Evolutionary conservation across 1,284 basidiomycete genomes (phyloP), one percentile per base, ranked within the genome.

Genomic region (Pseudozyma sp.): DNA sequence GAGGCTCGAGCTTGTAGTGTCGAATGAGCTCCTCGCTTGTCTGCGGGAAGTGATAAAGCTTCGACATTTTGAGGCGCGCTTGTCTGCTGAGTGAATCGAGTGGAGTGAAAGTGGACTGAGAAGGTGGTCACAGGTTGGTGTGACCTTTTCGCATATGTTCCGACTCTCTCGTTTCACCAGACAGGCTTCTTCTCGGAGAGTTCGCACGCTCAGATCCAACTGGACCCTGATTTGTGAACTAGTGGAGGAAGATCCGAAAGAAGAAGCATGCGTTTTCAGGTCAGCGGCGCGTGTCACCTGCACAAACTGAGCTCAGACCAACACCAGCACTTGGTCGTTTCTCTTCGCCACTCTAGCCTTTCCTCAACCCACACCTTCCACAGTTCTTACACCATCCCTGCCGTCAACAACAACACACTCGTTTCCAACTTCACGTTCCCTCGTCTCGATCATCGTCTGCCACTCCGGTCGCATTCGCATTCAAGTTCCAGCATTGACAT

Each of bases 1-100:
- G 74, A 19, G 65, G 66, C 46, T 76, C 52, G 42, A 76, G 68
- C 40, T 68, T 68, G 59, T 68, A 71, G 33, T 62, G 61, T 4
- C 45, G 30, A 13, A 71, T 72, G 11, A 72, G 62, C 59, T 76
- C 64, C n/a, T 57, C 50, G 31, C 53, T 68, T 13, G 68, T 59
- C 55, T 71, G 73, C n/a, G 67, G 71, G 14, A 58, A 74, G 42
- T 64, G 55, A 19, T 74, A 68, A 4, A 57, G 62, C 30, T 53
- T 57, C 16, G 50, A 29, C 58, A 61, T 62, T 7, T 17, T 51
- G 14, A 13, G 9, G 35, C 35, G 5, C 9, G 35, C 14, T 30
- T 19, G 40, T 31, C 7, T 33, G 3, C 24, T 4, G 24, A 24
- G 24, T 24, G 24, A 4, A 24, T 24, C 24, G 24, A 24, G 24